phyloP scores from a whole-genome alignment of 1,284 basidiomycete species.

The Tilletiaria anomala region DNA sequence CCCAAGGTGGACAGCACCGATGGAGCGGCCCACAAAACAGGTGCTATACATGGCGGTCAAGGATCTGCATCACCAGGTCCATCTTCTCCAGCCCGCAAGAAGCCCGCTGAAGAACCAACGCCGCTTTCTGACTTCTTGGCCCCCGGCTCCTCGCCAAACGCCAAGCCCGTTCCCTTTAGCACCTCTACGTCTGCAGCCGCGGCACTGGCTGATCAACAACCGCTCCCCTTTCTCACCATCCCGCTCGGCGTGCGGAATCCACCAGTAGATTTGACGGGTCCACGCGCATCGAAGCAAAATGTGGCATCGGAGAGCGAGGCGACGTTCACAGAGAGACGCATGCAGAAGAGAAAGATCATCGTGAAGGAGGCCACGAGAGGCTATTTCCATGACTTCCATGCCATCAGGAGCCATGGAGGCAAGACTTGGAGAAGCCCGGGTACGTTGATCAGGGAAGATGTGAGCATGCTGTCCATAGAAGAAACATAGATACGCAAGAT shows the following conservation, averaged over 20 bases:
- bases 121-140: too few species aligned
- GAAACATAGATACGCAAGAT: too few species aligned
- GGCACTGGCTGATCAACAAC: conserved; percentile 13
- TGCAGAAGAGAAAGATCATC: conserved; percentile 41
- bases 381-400: conserved; percentile 79
- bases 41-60: too few species aligned
- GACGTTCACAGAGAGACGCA: not conserved
- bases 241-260: conserved; percentile 57
- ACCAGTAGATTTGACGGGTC: conserved; percentile 18
- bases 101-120: too few species aligned
- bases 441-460: conserved; percentile 57
- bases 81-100: too few species aligned
- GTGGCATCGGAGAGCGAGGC: not conserved
- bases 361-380: conserved; percentile 72
- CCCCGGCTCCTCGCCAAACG: too few species aligned
- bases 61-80: too few species aligned
- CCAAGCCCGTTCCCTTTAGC: conserved; percentile 2
- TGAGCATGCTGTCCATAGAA: too few species aligned
- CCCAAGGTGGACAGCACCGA: too few species aligned
- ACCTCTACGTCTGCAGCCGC: conserved; percentile 5
- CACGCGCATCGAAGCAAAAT: not conserved
- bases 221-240: conserved; percentile 50
- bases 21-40: too few species aligned
- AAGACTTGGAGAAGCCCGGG: conserved; percentile 89
- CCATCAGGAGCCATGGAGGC: conserved; percentile 66